These are phyloP conservation scores for Carpinus fangiana DNA, from an alignment of 306 rosid genomes.

Conservation along the genomic window DNA sequence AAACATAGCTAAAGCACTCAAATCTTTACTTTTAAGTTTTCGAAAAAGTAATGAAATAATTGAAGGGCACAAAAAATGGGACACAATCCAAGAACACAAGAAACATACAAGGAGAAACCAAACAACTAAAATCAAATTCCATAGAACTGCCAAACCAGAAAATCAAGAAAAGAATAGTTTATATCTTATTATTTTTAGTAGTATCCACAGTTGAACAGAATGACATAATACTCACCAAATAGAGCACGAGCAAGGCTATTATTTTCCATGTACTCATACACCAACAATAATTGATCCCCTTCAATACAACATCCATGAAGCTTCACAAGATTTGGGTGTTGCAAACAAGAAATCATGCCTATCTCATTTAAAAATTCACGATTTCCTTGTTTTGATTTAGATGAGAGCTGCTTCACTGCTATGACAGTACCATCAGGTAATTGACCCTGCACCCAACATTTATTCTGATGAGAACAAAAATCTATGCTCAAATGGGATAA, in stretches of 20 bases:
- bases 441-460: conserved; percentile 50
- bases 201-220: neutral
- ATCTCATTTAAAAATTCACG: conserved; percentile 78
- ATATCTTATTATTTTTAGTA: neutral
- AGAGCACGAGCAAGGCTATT: conserved; percentile 70
- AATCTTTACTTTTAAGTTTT: too few species aligned
- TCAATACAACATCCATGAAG: conserved; percentile 73
- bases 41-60: neutral
- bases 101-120: neutral
- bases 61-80: neutral
- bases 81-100: neutral
- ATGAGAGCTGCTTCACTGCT: conserved; percentile 76
- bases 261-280: conserved; percentile 77
- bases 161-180: neutral
- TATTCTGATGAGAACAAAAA: conserved; percentile 19
- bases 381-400: conserved; percentile 71
- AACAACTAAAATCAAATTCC: neutral
- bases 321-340: conserved; percentile 82
- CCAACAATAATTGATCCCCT: conserved; percentile 60
- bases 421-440: conserved; percentile 58
- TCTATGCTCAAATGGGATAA: conserved; percentile 8
- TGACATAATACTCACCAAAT: conserved; percentile 48
- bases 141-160: neutral
- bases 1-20: too few species aligned
- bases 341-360: conserved; percentile 66